phyloP scores from a whole-genome alignment of 208 protist species.

The Porcisia hertigi region DNA sequence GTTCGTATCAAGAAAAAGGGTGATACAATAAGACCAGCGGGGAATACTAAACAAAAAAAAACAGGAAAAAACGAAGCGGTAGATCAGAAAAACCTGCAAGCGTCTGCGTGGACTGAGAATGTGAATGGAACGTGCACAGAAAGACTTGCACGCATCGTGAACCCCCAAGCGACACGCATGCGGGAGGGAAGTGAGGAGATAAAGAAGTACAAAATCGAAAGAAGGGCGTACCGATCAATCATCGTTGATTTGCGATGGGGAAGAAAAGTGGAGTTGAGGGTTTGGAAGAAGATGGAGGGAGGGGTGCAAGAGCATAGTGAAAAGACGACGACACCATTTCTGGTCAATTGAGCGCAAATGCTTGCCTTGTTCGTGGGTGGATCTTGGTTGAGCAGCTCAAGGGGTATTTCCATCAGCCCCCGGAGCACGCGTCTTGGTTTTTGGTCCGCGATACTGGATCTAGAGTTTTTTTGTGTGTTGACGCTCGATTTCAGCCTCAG shows the following conservation, averaged over 20 bases:
- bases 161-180: not conserved
- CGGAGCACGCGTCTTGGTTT: not conserved
- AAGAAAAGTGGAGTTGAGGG: not conserved
- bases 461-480: not conserved
- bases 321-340: not conserved
- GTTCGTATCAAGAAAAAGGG: not conserved
- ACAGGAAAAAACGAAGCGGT: not conserved
- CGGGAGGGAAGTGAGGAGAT: not conserved
- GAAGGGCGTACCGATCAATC: not conserved
- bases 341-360: not conserved
- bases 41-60: not conserved
- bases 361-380: slow-evolving; percentile 10
- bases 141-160: not conserved
- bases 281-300: not conserved
- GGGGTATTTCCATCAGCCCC: not conserved
- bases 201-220: not conserved
- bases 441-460: not conserved
- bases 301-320: not conserved
- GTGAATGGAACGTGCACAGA: not conserved
- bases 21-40: not conserved
- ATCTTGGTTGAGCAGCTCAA: not conserved
- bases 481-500: not conserved
- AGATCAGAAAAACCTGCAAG: not conserved
- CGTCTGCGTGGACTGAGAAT: not conserved
- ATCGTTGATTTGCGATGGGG: not conserved